Evolutionary conservation across 139 green algal genomes (phyloP).

Genomic region (Volvox africanus): DNA sequence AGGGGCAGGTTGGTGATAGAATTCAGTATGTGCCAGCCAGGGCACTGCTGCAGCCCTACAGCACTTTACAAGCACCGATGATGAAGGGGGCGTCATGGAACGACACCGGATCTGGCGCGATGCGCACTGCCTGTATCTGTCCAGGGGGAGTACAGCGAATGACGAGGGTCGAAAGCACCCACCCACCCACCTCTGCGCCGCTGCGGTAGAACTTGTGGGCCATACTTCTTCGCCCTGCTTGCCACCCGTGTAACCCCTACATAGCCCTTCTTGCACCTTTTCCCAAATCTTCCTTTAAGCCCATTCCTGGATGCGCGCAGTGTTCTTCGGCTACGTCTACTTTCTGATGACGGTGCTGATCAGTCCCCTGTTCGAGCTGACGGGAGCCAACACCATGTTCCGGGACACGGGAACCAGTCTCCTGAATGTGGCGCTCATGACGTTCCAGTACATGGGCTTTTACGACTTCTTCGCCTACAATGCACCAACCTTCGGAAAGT

Average conservation of each 20-base stretch:
- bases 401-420: not conserved
- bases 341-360: not conserved
- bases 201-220: not conserved
- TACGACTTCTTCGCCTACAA: not conserved
- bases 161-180: too few relatives aligned
- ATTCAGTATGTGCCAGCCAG: not conserved
- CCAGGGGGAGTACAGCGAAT: not conserved
- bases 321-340: constrained; percentile 30
- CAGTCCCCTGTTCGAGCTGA: constrained; percentile 18
- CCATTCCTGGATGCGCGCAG: not conserved
- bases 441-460: constrained; percentile 15
- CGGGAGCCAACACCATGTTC: constrained; percentile 19
- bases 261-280: not conserved
- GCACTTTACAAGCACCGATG: too few relatives aligned
- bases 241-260: too few relatives aligned
- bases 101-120: too few relatives aligned
- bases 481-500: constrained; percentile 8
- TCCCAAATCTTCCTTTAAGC: not conserved
- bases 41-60: too few relatives aligned
- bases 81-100: too few relatives aligned
- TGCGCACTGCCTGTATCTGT: not conserved
- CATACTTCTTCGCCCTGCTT: not conserved
- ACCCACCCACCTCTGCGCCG: too few relatives aligned
- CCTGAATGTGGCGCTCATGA: not conserved
- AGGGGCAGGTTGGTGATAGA: not conserved